Conservation (phyloP, 176 grass and related monocot genomes). For the Zoysia japonica region DNA sequence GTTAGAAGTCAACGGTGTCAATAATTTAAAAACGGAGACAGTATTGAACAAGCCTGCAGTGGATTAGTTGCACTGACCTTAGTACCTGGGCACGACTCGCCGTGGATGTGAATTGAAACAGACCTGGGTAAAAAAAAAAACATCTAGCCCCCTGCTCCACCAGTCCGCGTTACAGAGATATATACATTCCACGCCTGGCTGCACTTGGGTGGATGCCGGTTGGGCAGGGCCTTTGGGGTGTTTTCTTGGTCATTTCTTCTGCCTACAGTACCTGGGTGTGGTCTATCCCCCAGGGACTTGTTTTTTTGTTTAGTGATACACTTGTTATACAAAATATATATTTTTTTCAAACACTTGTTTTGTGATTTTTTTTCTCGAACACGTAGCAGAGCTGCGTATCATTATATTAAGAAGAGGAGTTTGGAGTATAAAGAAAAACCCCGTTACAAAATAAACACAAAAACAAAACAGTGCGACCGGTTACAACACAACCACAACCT, state of each 20-base stretch:
- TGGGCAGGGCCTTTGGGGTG: background rate
- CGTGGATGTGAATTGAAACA: background rate
- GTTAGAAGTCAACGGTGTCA: no score
- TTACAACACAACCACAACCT: no score
- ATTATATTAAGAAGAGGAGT: no score
- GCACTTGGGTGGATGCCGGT: background rate
- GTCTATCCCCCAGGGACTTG: background rate
- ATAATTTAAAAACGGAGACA: no score
- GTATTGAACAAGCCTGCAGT: background rate
- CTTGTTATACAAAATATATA: slow-evolving; percentile 9
- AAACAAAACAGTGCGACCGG: no score
- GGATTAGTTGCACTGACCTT: background rate
- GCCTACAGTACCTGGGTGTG: background rate
- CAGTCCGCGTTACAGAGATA: no score
- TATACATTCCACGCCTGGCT: background rate
- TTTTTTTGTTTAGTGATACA: background rate
- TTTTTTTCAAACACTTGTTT: slow-evolving; percentile 10
- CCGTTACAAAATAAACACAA: no score
- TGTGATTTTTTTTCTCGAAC: no score
- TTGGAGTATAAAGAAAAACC: no score
- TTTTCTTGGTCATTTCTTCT: background rate
- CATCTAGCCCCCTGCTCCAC: no score
- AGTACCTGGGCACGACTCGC: background rate
- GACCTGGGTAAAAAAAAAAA: no score
- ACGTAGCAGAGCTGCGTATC: no score